These are phyloP conservation scores for Botrytis fragariae DNA, from an alignment of 2,329 filamentous ascomycete genomes.

Conservation along the genomic window DNA sequence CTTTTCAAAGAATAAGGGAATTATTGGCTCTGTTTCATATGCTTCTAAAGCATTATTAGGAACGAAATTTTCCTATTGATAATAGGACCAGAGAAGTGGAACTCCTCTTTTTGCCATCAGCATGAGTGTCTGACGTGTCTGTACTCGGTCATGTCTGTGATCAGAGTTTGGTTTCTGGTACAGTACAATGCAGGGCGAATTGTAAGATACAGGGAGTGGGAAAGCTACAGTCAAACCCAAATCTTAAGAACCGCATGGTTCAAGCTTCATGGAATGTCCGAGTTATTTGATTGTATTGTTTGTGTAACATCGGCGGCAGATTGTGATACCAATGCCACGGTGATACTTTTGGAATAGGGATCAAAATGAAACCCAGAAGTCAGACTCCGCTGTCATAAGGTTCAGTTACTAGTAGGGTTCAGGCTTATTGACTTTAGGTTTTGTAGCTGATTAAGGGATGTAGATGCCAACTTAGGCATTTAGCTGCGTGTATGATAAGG, in stretches of 20 bases:
- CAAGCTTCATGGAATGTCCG: background rate
- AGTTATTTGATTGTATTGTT: background rate
- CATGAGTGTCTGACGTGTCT: slow-evolving; percentile 12
- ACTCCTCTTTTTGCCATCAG: background rate
- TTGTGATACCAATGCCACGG: background rate
- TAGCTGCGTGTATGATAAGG: background rate
- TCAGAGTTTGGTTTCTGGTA: slow-evolving; percentile 5
- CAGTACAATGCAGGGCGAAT: background rate
- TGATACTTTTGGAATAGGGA: background rate
- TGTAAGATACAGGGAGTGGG: background rate
- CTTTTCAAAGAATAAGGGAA: background rate
- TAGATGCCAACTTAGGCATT: background rate
- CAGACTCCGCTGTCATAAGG: background rate
- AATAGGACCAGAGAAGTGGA: slow-evolving; percentile 7
- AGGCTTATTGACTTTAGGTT: background rate
- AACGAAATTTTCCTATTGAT: background rate
- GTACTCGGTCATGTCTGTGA: background rate
- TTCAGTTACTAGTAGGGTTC: background rate
- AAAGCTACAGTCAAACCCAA: background rate
- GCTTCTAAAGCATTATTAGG: background rate
- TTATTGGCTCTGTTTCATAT: slow-evolving; percentile 5
- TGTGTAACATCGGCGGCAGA: background rate
- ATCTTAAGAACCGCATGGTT: background rate
- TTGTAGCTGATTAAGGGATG: background rate
- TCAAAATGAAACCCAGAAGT: background rate